Conservation (phyloP, 2,329 filamentous ascomycete genomes). For the Exophiala sp. region DNA sequence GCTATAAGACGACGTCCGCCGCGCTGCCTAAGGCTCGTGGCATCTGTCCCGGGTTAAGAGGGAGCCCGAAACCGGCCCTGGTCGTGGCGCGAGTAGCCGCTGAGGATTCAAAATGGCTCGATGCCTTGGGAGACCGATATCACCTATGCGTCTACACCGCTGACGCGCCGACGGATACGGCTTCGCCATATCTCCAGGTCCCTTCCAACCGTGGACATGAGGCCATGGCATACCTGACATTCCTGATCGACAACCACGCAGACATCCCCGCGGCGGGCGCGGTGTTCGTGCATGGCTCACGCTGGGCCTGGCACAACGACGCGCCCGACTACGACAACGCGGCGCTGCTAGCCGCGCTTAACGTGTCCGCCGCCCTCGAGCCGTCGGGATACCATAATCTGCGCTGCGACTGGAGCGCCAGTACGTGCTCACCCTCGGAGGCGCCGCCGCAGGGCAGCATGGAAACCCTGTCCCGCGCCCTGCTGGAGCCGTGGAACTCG, state of each 20-base stretch:
- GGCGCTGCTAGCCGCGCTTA: slow-evolving; percentile 36
- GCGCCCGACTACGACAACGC: slow-evolving; percentile 42
- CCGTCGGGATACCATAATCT: slow-evolving; percentile 45
- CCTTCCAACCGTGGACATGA: slow-evolving; percentile 45
- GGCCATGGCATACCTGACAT: slow-evolving; percentile 45
- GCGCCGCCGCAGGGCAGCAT: slow-evolving; percentile 39
- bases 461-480: slow-evolving; percentile 37
- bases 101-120: slow-evolving; percentile 42
- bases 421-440: slow-evolving; percentile 35
- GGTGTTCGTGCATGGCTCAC: slow-evolving; percentile 42
- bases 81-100: slow-evolving; percentile 40
- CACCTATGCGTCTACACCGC: slow-evolving; percentile 45
- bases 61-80: slow-evolving; percentile 40
- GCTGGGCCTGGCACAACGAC: slow-evolving; percentile 45
- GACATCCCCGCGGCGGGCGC: slow-evolving; percentile 36
- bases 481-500: slow-evolving; percentile 41
- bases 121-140: slow-evolving; percentile 36
- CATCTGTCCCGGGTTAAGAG: slow-evolving; percentile 34
- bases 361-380: slow-evolving; percentile 37
- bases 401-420: slow-evolving; percentile 47
- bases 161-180: slow-evolving; percentile 32
- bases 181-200: slow-evolving; percentile 36
- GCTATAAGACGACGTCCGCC: slow-evolving; percentile 38
- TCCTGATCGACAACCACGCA: slow-evolving; percentile 44
- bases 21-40: slow-evolving; percentile 37